Base-by-base conservation (phyloP, 169 alveolate species). In the Cryptosporidium viatorum region DNA sequence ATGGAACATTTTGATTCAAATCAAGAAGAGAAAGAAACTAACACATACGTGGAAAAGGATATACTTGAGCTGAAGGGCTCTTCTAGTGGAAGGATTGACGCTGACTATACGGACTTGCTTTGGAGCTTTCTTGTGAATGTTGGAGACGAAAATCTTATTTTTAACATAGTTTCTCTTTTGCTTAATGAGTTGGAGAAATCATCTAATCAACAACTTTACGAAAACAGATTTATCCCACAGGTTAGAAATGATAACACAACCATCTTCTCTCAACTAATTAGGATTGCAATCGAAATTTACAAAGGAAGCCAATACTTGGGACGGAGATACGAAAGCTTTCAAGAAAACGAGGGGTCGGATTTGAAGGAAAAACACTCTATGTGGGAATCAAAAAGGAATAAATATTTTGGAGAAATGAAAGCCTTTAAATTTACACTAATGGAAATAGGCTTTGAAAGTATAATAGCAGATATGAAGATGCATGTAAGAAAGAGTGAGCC, bases 401-500 rank as follows among this genome's bases (percentile, higher is more conserved):
- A 80, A n/a, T 67, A 80, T 62, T 80, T 80, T 65, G 75, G 52
- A 16, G 51, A 60, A 26, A 33, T 35, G n/a, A 41, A 16, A 39
- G n/a, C 29, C 31, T 59, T 73, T 1, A 73, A n/a, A 23, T 52
- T 37, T 59, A 70, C 43, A 18, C 16, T 80, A n/a, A 59, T 80
- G 33, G 75, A 80, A 48, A 80, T 80, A 59, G 89, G 89, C 21
- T 62, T 80, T 59, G 89, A 80, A 33, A 18, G 74, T 39, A 59
- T 80, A 23, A 62, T 65, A 7, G 50, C 59, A 8, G 80, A 80
- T 65, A 80, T 80, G 59, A 80, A 80, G 18, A n/a, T 67, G 23
- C 37, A 58, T 9, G 62, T 80, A 6, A 80, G 39, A 29, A 80
- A 48, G n/a, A 18, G 52, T 23, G 80, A 80, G 21, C 89, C 89